Evolutionary conservation across 2,329 filamentous ascomycete species (phyloP).

Genomic region (Zasmidium cellare): DNA sequence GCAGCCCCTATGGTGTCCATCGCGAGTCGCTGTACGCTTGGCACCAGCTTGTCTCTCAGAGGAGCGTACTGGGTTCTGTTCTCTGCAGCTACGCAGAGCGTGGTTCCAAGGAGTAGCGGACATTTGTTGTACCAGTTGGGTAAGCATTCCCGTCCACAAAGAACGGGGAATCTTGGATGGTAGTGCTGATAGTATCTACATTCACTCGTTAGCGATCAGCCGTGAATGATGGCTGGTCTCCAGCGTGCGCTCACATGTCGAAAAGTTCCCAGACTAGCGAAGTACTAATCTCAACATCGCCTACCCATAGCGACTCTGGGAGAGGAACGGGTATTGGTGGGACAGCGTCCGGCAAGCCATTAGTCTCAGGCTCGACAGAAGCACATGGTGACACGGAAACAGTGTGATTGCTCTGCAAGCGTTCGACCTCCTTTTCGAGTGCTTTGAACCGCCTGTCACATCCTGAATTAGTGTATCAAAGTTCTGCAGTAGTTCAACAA

Average conservation of each 20-base stretch:
- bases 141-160: not conserved
- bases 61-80: not conserved
- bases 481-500: too few relatives aligned
- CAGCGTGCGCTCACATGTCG: not conserved
- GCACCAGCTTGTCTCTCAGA: not conserved
- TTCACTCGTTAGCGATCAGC: too few relatives aligned
- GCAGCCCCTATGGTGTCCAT: slow-evolving; percentile 3
- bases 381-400: not conserved
- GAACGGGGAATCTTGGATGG: slow-evolving; percentile 8
- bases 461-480: too few relatives aligned
- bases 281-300: not conserved
- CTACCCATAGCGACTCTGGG: not conserved
- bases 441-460: not conserved
- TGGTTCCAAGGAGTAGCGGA: slow-evolving; percentile 5
- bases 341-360: not conserved
- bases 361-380: not conserved
- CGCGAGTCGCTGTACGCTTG: slow-evolving; percentile 5
- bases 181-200: slow-evolving; percentile 11
- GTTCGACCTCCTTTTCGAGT: not conserved
- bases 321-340: not conserved
- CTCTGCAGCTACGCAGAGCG: slow-evolving; percentile 5
- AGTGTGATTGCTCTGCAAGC: not conserved
- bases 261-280: not conserved
- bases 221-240: not conserved
- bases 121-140: slow-evolving; percentile 4